Evolutionary conservation across 495 filamentous ascomycete species (phyloP).

Genomic region (Daldinia concentrica): DNA sequence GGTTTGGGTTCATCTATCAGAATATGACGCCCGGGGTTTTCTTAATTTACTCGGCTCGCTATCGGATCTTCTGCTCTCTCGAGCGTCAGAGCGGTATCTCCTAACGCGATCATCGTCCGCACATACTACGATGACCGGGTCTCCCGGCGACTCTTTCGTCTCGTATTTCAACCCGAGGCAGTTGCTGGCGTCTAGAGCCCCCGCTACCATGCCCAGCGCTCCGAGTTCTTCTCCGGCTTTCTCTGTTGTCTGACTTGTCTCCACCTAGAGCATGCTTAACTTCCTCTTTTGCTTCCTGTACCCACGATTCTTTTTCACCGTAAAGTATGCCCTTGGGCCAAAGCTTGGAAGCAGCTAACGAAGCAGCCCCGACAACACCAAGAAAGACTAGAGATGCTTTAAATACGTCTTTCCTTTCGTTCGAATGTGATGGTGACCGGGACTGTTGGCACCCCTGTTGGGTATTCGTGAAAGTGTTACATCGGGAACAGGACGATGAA

Average conservation of each 20-base stretch:
- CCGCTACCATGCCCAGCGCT: neutral
- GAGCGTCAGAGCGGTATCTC: neutral
- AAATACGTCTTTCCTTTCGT: slow-evolving; percentile 25
- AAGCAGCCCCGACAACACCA: slow-evolving; percentile 50
- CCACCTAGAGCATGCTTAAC: slow-evolving; percentile 18
- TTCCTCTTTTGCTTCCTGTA: slow-evolving; percentile 29
- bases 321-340: slow-evolving; percentile 55
- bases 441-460: neutral
- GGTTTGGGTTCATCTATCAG: too few relatives aligned
- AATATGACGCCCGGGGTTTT: neutral
- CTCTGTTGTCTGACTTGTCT: neutral
- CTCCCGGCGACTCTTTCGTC: slow-evolving; percentile 14
- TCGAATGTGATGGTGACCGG: slow-evolving; percentile 8
- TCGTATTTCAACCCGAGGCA: slow-evolving; percentile 3
- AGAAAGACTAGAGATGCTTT: slow-evolving; percentile 52
- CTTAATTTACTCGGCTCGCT: neutral
- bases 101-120: slow-evolving; percentile 1
- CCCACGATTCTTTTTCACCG: slow-evolving; percentile 50
- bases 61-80: slow-evolving; percentile 6
- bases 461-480: slow-evolving; percentile 9
- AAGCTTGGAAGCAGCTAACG: slow-evolving; percentile 49
- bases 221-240: slow-evolving; percentile 5
- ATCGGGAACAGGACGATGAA: slow-evolving; percentile 21
- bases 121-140: slow-evolving; percentile 10
- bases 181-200: slow-evolving; percentile 4